These are phyloP conservation scores for Russula abietina DNA, from an alignment of 768 basidiomycete species.

Conservation along the genomic window DNA sequence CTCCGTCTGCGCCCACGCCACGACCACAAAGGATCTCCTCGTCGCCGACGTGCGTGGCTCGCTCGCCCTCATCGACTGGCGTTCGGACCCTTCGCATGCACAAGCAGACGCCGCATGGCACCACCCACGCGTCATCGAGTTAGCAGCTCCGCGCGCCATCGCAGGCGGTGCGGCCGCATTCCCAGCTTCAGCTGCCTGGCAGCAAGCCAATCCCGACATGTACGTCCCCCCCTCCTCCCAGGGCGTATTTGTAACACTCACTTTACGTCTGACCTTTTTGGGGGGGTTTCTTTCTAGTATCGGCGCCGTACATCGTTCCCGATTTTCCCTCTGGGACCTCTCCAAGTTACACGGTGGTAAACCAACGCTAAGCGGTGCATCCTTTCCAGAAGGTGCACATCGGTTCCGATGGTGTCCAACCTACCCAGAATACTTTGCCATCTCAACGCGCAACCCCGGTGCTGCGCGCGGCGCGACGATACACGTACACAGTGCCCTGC, in stretches of 20 bases:
- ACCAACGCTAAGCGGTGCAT: slow-evolving; percentile 54
- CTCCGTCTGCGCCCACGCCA: slow-evolving; percentile 63
- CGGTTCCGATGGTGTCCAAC: slow-evolving; percentile 79
- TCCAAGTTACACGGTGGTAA: slow-evolving; percentile 67
- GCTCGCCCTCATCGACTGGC: slow-evolving; percentile 79
- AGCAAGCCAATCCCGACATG: slow-evolving; percentile 65
- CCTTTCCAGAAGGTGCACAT: slow-evolving; percentile 61
- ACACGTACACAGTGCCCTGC: slow-evolving; percentile 55
- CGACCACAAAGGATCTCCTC: slow-evolving; percentile 71
- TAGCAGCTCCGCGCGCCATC: slow-evolving; percentile 63
- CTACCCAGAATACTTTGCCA: slow-evolving; percentile 70
- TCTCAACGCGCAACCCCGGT: slow-evolving; percentile 47
- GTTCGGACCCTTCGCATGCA: slow-evolving; percentile 53
- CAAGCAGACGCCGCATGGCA: slow-evolving; percentile 52
- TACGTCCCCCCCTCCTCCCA: slow-evolving; percentile 34
- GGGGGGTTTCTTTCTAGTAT: slow-evolving; percentile 50
- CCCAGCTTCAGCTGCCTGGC: slow-evolving; percentile 65
- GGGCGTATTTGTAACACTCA: background rate
- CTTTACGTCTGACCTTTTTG: background rate
- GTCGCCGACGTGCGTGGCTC: slow-evolving; percentile 71
- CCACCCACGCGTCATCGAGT: slow-evolving; percentile 59
- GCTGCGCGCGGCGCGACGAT: slow-evolving; percentile 43
- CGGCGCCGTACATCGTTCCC: slow-evolving; percentile 67
- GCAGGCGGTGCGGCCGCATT: slow-evolving; percentile 44
- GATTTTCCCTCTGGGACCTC: slow-evolving; percentile 73